These are phyloP conservation scores for Rhodotorula toruloides DNA, from an alignment of 768 basidiomycete genomes.

Conservation along the genomic window DNA sequence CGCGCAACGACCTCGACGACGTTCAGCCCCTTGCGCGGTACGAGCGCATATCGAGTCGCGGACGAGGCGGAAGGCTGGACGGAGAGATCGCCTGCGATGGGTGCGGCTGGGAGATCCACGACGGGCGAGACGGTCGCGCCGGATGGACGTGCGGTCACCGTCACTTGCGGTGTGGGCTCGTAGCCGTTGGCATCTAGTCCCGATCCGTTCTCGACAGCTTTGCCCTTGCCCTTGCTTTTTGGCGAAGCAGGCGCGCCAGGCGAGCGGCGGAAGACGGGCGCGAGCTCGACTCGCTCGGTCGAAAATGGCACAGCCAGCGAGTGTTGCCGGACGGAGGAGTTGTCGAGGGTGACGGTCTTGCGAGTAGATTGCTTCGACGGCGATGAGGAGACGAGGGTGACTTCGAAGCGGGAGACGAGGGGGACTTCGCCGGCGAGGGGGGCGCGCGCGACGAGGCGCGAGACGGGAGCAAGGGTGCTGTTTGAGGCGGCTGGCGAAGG, in stretches of 20 bases:
- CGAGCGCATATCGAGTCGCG: background rate
- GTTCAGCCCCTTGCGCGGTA: constrained; percentile 18
- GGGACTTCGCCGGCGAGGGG: background rate
- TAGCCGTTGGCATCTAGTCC: background rate
- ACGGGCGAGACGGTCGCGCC: background rate
- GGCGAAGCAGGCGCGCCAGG: too few species aligned
- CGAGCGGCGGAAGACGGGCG: background rate
- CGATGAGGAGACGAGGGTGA: background rate
- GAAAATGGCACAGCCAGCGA: constrained; percentile 15
- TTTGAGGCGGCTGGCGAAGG: background rate
- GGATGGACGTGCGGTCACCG: background rate
- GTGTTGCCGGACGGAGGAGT: constrained; percentile 18
- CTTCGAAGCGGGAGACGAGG: constrained; percentile 10
- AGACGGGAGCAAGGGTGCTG: background rate
- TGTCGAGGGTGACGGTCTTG: constrained; percentile 11
- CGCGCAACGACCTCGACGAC: constrained; percentile 18
- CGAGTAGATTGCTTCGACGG: background rate
- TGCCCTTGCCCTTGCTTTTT: background rate
- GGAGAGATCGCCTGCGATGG: background rate
- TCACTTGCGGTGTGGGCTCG: background rate
- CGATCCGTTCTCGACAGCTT: background rate
- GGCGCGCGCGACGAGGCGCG: constrained; percentile 9
- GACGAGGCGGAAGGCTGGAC: background rate
- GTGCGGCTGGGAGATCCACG: background rate
- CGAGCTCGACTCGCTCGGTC: constrained; percentile 7